Evolutionary conservation across 768 basidiomycete genomes (phyloP).

Genomic region (Tylopilus vinaceipallidus): DNA sequence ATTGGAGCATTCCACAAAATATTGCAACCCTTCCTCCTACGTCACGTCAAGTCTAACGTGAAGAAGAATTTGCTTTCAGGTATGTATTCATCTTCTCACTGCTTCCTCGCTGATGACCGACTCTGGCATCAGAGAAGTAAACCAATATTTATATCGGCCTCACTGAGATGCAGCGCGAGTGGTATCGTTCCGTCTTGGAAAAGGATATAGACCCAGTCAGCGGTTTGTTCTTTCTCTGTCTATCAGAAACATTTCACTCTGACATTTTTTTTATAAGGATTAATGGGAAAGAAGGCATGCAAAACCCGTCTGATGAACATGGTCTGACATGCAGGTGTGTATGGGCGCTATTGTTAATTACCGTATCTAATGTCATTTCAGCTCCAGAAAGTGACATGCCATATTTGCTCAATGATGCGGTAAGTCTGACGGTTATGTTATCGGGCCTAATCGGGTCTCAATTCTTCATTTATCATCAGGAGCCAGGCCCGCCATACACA

Average conservation of each 20-base stretch:
- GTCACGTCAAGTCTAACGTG: conserved; percentile 94
- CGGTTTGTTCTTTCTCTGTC: conserved; percentile 43
- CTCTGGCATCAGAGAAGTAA: conserved; percentile 72
- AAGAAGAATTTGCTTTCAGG: conserved; percentile 95
- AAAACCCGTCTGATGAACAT: conserved; percentile 98
- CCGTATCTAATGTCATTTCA: conserved; percentile 6
- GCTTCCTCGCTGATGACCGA: neutral
- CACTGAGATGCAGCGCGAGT: conserved; percentile 96
- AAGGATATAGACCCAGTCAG: conserved; percentile 99
- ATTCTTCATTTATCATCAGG: conserved; percentile 40
- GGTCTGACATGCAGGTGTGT: conserved; percentile 99
- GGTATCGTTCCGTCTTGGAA: conserved; percentile 94
- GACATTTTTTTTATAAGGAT: conserved; percentile 42
- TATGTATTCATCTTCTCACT: conserved; percentile 30
- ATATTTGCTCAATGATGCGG: conserved; percentile 92
- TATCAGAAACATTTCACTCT: neutral
- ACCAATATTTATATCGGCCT: conserved; percentile 98
- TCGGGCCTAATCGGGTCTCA: neutral
- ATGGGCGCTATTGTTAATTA: too few relatives aligned
- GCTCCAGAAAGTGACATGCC: conserved; percentile 85
- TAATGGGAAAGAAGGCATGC: conserved; percentile 97
- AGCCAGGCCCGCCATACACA: conserved; percentile 97
- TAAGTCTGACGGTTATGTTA: conserved; percentile 32
- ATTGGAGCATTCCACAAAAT: conserved; percentile 98
- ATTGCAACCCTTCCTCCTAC: conserved; percentile 87